A percentile compares a stretch with the other conserved stretches of the same genome.
Evolutionary conservation across 495 filamentous ascomycete species (phyloP).

Genomic region (Poronia punctata): DNA sequence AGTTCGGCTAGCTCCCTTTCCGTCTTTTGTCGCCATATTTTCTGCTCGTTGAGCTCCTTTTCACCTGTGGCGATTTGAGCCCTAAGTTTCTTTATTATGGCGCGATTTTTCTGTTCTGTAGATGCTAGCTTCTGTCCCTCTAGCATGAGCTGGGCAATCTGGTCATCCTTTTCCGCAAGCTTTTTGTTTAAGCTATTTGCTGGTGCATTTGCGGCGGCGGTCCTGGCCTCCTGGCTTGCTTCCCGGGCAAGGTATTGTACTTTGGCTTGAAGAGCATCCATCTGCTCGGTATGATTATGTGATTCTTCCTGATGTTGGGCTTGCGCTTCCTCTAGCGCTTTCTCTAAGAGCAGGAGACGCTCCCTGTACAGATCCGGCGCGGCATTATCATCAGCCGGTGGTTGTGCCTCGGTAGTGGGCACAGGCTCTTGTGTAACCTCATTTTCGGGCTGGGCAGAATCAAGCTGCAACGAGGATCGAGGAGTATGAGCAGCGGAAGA

Average conservation of each 20-base stretch:
- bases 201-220: constrained; percentile 52
- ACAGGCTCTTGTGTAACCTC: neutral
- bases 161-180: constrained; percentile 80
- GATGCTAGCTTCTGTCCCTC: constrained; percentile 87
- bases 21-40: constrained; percentile 58
- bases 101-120: constrained; percentile 75
- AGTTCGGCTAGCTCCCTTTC: constrained; percentile 54
- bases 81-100: constrained; percentile 76
- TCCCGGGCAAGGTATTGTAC: constrained; percentile 79
- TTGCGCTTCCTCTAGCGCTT: constrained; percentile 54
- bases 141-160: constrained; percentile 80
- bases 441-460: constrained; percentile 2
- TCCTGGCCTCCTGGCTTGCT: constrained; percentile 62
- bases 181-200: constrained; percentile 65
- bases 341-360: constrained; percentile 43
- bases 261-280: constrained; percentile 88
- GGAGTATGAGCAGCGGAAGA: neutral
- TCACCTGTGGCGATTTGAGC: constrained; percentile 52
- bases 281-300: constrained; percentile 76
- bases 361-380: constrained; percentile 22
- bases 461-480: constrained; percentile 5
- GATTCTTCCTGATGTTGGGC: constrained; percentile 69
- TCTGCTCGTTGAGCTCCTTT: constrained; percentile 56
- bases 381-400: constrained; percentile 1
- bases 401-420: neutral